These are phyloP conservation scores for Phaffia australis DNA, from an alignment of 768 basidiomycete genomes.

Conservation along the genomic window DNA sequence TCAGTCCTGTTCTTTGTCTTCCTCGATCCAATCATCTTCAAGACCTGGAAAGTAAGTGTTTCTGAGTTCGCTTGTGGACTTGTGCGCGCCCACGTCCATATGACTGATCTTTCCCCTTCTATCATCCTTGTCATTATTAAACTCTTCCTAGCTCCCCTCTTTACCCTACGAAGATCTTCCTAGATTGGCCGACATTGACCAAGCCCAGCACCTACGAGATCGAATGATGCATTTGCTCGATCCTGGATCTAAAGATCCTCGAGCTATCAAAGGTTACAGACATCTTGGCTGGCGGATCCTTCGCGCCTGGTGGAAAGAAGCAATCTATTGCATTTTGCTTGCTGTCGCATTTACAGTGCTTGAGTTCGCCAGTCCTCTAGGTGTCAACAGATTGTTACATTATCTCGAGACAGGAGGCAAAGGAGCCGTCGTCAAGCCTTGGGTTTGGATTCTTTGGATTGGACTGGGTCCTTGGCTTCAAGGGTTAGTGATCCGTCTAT, in stretches of 20 bases:
- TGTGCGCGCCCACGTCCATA: not conserved
- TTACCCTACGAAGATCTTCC: constrained; percentile 41
- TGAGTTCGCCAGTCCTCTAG: constrained; percentile 33
- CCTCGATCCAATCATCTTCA: constrained; percentile 33
- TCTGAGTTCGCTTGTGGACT: not conserved
- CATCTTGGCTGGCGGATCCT: constrained; percentile 47
- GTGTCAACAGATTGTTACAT: constrained; percentile 25
- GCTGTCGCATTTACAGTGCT: constrained; percentile 29
- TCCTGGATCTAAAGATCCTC: constrained; percentile 33
- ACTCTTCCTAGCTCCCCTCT: constrained; percentile 22
- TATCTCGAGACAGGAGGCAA: constrained; percentile 50
- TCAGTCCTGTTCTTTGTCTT: constrained; percentile 17
- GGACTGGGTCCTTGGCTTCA: constrained; percentile 42
- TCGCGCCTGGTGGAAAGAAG: constrained; percentile 35
- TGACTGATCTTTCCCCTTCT: not conserved
- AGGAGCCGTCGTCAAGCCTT: constrained; percentile 48
- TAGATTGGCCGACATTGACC: constrained; percentile 44
- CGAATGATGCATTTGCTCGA: constrained; percentile 39
- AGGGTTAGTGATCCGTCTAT: constrained; percentile 27
- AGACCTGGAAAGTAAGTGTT: constrained; percentile 31
- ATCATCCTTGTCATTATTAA: not conserved
- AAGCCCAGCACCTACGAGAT: constrained; percentile 34
- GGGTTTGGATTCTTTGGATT: constrained; percentile 58
- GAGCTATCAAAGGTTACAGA: constrained; percentile 39
- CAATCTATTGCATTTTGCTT: constrained; percentile 28